phyloP scores from a whole-genome alignment of 2,329 filamentous ascomycete species.

The Xylaria digitata region DNA sequence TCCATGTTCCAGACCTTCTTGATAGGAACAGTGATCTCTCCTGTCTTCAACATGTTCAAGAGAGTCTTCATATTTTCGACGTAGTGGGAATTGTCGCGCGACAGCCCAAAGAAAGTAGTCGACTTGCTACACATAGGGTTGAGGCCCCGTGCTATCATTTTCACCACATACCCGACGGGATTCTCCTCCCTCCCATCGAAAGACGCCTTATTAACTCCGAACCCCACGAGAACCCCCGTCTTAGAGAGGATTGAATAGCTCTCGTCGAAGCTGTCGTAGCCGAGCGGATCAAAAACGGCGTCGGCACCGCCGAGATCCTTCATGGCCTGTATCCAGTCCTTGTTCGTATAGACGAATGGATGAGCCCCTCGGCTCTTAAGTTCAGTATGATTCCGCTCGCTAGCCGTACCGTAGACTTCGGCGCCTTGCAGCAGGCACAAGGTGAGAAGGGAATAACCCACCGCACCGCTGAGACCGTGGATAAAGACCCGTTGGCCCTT shows the following conservation, averaged over 20 bases:
- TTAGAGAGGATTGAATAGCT: constrained; percentile 57
- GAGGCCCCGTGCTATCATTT: constrained; percentile 40
- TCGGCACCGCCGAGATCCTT: constrained; percentile 58
- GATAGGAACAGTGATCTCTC: constrained; percentile 52
- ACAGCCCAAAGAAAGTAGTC: constrained; percentile 49
- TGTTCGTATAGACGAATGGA: constrained; percentile 61
- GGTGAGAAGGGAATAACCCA: constrained; percentile 57
- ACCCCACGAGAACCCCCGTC: constrained; percentile 55
- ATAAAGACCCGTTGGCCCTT: constrained; percentile 61
- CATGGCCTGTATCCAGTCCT: constrained; percentile 61
- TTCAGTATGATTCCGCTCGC: constrained; percentile 57
- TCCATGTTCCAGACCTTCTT: constrained; percentile 57
- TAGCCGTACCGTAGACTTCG: constrained; percentile 62
- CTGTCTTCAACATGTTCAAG: constrained; percentile 21
- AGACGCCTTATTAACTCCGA: constrained; percentile 52
- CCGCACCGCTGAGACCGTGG: constrained; percentile 62
- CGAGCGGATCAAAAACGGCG: constrained; percentile 53
- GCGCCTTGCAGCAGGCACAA: constrained; percentile 58
- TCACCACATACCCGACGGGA: constrained; percentile 44
- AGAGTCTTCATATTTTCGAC: no score
- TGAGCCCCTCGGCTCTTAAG: constrained; percentile 54
- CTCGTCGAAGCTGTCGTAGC: constrained; percentile 63
- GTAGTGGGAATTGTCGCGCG: no score
- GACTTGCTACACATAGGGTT: neutral
- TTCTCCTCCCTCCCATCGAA: constrained; percentile 45